These are phyloP conservation scores for Nepenthes gracilis DNA, from an alignment of 148 eudicot genomes.

Conservation along the genomic window DNA sequence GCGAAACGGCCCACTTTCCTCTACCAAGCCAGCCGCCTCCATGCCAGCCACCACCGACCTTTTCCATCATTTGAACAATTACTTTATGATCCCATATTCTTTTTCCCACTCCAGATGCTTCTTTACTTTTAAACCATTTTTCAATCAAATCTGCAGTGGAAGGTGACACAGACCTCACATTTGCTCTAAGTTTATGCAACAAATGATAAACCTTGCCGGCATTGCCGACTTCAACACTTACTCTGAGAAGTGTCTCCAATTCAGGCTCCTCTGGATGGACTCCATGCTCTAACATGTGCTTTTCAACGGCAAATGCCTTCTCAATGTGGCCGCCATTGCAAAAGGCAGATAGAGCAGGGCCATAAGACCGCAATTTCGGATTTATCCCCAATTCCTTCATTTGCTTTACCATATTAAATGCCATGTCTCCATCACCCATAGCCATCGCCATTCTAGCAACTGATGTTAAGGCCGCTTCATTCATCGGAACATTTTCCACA, in stretches of 20 bases:
- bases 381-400: conserved; percentile 61
- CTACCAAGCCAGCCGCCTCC: conserved; percentile 83
- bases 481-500: conserved; percentile 50
- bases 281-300: conserved; percentile 75
- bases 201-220: conserved; percentile 71
- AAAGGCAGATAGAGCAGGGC: conserved; percentile 68
- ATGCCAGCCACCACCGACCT: conserved; percentile 94
- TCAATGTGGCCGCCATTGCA: conserved; percentile 50
- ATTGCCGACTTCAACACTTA: conserved; percentile 45
- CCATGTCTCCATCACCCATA: conserved; percentile 77
- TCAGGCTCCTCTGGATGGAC: conserved; percentile 84
- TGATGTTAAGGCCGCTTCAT: conserved; percentile 81
- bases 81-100: conserved; percentile 48
- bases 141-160: conserved; percentile 53
- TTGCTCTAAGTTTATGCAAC: conserved; percentile 66
- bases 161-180: conserved; percentile 44
- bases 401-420: conserved; percentile 67
- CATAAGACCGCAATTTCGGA: conserved; percentile 74
- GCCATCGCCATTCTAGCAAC: conserved; percentile 85
- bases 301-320: conserved; percentile 66
- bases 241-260: conserved; percentile 59
- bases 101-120: conserved; percentile 62
- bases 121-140: conserved; percentile 62
- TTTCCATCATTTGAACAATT: conserved; percentile 33
- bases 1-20: conserved; percentile 62